A percentile compares a stretch with the other conserved stretches of the same genome.
Conservation (phyloP, 306 rosid genomes). For the Cajanus cajan region DNA sequence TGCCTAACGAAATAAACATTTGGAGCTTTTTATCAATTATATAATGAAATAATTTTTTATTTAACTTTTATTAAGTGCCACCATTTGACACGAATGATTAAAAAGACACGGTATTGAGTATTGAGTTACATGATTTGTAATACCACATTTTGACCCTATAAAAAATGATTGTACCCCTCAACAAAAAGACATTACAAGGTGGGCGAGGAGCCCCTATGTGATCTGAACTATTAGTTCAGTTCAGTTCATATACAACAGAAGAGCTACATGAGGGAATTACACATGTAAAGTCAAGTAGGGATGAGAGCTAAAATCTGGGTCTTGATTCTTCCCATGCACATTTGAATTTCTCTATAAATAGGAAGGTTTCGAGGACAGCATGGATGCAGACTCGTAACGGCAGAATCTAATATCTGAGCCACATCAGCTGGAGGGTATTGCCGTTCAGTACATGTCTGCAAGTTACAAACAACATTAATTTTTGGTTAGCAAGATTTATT, state of each 20-base stretch:
- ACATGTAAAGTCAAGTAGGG: constrained; percentile 70
- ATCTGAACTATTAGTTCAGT: constrained; percentile 27
- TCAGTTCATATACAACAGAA: constrained; percentile 45
- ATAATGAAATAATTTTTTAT: neutral
- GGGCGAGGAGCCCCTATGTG: constrained; percentile 14
- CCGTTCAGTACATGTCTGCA: constrained; percentile 89
- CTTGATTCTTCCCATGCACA: constrained; percentile 91
- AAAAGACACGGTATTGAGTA: neutral
- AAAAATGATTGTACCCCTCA: neutral
- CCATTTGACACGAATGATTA: neutral
- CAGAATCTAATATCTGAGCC: constrained; percentile 83
- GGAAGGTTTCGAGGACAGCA: constrained; percentile 70
- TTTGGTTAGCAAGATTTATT: constrained; percentile 13
- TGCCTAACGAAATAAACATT: neutral
- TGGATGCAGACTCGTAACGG: constrained; percentile 70
- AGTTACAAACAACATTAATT: neutral
- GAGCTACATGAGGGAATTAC: neutral
- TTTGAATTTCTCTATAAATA: constrained; percentile 86
- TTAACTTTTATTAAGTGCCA: neutral
- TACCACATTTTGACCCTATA: neutral
- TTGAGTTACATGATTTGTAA: constrained; percentile 23
- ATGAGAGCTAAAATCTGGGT: constrained; percentile 87
- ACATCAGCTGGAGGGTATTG: constrained; percentile 90
- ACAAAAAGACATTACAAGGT: neutral
- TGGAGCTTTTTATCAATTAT: neutral